Base-by-base conservation (phyloP, 192 early-diverging fungal species). In the Mortierella alpina region DNA sequence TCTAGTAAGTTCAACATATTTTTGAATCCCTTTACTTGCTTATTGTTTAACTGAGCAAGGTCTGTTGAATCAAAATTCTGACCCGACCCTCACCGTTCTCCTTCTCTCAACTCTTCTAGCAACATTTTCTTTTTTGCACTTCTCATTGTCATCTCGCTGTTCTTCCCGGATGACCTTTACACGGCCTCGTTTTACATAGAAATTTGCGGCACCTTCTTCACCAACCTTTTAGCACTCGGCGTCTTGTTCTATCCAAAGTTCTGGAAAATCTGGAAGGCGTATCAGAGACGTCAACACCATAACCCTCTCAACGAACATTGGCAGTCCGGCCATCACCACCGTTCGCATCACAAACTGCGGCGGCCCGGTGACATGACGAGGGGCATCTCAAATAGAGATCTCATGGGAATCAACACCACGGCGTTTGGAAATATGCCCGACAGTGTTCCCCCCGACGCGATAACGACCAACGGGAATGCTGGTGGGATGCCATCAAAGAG, bases 1-100 rank as follows among this genome's bases (percentile, higher is more conserved):
- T 77, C 8, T 77, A 77, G 74, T 76, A 76, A 64, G 74, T 64
- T 3, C 31, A 31, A 1, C n/a, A n/a, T 22, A 4, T 51, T n/a
- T 60, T 63, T 64, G 2, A 18, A 39, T 50, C 4, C 17, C 23
- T 69, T 46, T 47, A 2, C 20, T 58, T 49, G 20, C 20, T 1
- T 15, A 44, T 17, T 23, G 1, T 8, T 1, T 17, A 41, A 17
- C 23, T n/a, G 5, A 55, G 15, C 20, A 58, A 46, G 22, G 0
- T 12, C 17, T 47, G 13, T n/a, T 39, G 23, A 39, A n/a, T 45
- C 18, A 0, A 59, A 10, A 42, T 15, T 69, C 22, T 51, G 31
- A 31, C n/a, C n/a, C n/a, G n/a, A n/a, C n/a, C n/a, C 31, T 31
- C 31, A 31, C 3, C 31, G 31, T 31, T 31, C 31, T 31, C 31